phyloP scores from a whole-genome alignment of 805 yeast species.

The Myxozyma neglecta region DNA sequence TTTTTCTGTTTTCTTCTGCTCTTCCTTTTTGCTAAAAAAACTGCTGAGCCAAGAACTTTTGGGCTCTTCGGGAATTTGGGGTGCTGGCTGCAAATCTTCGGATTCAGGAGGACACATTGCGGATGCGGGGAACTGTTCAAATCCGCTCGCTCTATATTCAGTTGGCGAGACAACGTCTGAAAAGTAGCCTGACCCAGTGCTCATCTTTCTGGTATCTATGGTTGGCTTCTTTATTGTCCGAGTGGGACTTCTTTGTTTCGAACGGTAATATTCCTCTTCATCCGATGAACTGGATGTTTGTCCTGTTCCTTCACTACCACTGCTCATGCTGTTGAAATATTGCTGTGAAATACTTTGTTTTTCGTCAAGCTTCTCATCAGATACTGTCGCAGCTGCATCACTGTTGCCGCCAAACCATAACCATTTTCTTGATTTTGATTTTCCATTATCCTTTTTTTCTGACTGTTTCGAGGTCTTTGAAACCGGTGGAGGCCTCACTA shows the following conservation, averaged over 20 bases:
- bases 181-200: constrained; percentile 14
- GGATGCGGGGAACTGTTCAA: constrained; percentile 30
- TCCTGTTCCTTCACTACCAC: constrained; percentile 7
- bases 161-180: not conserved
- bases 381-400: not conserved
- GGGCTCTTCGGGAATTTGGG: not conserved
- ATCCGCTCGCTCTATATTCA: not conserved
- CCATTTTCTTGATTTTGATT: constrained; percentile 5
- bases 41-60: constrained; percentile 18
- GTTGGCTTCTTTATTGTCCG: not conserved
- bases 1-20: not conserved
- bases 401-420: constrained; percentile 10
- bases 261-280: not conserved
- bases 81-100: constrained; percentile 9
- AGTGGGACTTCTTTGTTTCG: not conserved
- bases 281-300: constrained; percentile 2
- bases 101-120: constrained; percentile 29
- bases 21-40: constrained; percentile 18
- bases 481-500: not conserved
- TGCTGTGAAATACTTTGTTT: not conserved
- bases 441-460: not conserved
- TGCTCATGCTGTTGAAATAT: constrained; percentile 6
- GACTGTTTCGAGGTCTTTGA: not conserved
- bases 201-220: not conserved
- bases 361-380: not conserved